Base-by-base conservation (phyloP, 2,329 filamentous ascomycete species). In the Scedosporium apiospermum region DNA sequence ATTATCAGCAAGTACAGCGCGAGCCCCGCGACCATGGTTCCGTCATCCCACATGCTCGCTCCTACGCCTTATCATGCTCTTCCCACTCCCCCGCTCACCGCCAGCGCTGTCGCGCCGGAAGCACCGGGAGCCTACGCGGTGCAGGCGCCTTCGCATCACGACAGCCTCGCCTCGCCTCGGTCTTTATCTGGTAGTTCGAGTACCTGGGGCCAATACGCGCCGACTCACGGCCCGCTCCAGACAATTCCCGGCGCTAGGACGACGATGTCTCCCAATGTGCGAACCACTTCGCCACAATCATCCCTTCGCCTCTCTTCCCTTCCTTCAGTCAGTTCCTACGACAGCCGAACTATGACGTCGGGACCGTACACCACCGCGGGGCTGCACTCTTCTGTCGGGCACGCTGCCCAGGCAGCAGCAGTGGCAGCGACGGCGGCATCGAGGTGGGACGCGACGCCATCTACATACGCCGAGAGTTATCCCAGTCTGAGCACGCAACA, bases 1-100 rank as follows among this genome's bases (percentile, higher is more conserved):
- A 98, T 99, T 71, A 96, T 99, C 72, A 88, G 91, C 70, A 99
- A 99, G 88, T 99, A 98, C 73, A 83, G 80, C 70, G 80, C 80
- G n/a, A 80, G 73, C 65, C 78, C 78, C 1, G 74, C 74, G 65
- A 74, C 74, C 66, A 72, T 72, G 3, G 64, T 75, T 44, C 71
- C 74, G 16, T 27, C 55, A 3, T 58, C 62, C 26, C 78, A 73
- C 65, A 70, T 81, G 67, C 71, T 80, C 65, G 74, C 75, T 1
- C 74, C 78, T 2, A 67, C 72, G 63, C 72, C 76, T 0, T 82
- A 80, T 64, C 74, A 75, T 2, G 70, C 76, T 6, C 70, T 81
- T 16, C 78, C 80, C 10, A 80, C 80, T n/a, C 79, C 80, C 0
- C 78, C 80, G 3, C 61, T 44, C 1, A 68, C 69, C 4, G 70